Evolutionary conservation across 192 early-diverging fungal species (phyloP), one percentile per base, ranked within the genome.

Genomic region (Podochytrium sp.): DNA sequence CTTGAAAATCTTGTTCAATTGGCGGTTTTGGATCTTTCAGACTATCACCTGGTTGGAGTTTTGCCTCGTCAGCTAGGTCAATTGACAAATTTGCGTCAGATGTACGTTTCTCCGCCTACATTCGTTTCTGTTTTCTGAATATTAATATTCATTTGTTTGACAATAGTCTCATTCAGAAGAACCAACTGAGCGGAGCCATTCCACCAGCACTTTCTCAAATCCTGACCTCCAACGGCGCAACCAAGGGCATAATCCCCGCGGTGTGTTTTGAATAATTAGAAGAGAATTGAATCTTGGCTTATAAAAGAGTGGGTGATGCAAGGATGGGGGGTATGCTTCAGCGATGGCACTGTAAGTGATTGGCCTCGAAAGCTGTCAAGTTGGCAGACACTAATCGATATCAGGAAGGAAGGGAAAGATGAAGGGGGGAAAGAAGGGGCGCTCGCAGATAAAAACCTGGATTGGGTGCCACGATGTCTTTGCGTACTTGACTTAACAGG

Each of bases 191-290:
- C 5, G 55, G 55, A 56, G 30, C 29, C n/a, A 29, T 69, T 7
- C 16, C 18, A 33, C 6, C 32, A n/a, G 0, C 59, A 7, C 29
- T 12, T 12, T 35, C 47, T 25, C 38, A 35, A 10, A 81, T 84
- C 30, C 76, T 73, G 53, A 69, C 82, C 29, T 82, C 76, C 37
- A 80, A 84, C 57, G 83, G 82, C 34, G 80, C 80, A 64, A 82
- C 82, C 75, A 82, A 82, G 67, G 75, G 76, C 42, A 74, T 84
- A 29, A 75, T 84, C 70, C 47, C 50, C 18, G 60, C 80, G 2
- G 58, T 84, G 43, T 73, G 83, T 5, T 76, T 84, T 2, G 77
- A 65, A 50, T 67, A 25, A 47, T 58, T 2, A 40, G 47, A 59
- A 12, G 65, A 34, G 16, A 76, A 74, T 30, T 65, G 49, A 23